Base-by-base conservation (phyloP, 306 rosid species). In the Medicago arabica region DNA sequence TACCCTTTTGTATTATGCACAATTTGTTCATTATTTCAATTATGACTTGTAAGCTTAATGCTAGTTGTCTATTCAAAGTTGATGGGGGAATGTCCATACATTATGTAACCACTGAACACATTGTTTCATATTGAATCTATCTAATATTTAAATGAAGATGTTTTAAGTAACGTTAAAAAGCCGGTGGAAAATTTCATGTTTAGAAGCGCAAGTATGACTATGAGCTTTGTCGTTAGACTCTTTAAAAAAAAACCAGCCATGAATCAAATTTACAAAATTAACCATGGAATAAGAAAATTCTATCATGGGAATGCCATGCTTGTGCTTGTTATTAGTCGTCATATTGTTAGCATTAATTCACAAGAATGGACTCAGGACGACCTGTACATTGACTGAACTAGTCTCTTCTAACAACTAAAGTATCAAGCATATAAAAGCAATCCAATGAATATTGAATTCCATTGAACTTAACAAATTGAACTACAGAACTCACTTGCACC, bases 381-480 rank as follows among this genome's bases (percentile, higher is more conserved):
- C 72, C 84, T 81, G 62, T 83, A 83, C 89, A 83, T 76, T 3
- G 69, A 85, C 89, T 75, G 70, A 65, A 38, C 83, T 83, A 60
- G 31, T 67, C 54, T 85, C 79, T 60, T 63, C 82, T 60, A 75
- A 76, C 80, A 72, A 64, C 72, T 58, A 72, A 67, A 65, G 50
- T 67, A 76, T 67, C 77, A 31, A 57, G 73, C 70, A 66, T 43
- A 58, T 43, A 75, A 17, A 17, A 49, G 17, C 67, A 74, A 61
- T 67, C 72, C 66, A 85, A 84, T 68, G 40, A 68, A 68, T 67
- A 46, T 46, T 75, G 82, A 90, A 85, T 85, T 77, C 75, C 85
- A 78, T 55, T 55, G 72, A 46, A 67, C 72, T 67, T 67, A 88
- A 75, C 79, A 83, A 82, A 73, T 72, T 77, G 83, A 66, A 79